phyloP scores from a whole-genome alignment of 805 yeast species.

The Candida orba region DNA sequence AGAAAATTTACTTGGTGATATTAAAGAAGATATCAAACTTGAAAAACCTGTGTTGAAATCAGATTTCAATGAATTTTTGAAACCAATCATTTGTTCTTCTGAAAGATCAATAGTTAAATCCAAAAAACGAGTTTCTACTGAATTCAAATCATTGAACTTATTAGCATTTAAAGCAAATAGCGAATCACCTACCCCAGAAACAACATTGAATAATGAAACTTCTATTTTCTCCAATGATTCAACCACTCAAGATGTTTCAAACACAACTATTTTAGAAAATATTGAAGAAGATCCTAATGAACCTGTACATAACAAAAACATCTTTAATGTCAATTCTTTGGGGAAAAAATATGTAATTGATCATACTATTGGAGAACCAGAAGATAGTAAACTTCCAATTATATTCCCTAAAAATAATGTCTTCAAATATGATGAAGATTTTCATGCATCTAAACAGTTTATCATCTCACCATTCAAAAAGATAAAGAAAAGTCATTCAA shows the following conservation, averaged over 20 bases:
- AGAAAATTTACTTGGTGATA: background rate
- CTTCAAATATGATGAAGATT: background rate
- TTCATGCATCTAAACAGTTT: background rate
- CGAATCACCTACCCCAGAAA: constrained; percentile 12
- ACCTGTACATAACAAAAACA: background rate
- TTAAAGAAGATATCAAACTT: background rate
- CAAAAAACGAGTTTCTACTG: constrained; percentile 2
- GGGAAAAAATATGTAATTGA: too few relatives aligned
- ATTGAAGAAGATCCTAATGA: background rate
- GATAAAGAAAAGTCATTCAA: background rate
- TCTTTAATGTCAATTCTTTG: too few relatives aligned
- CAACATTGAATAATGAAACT: constrained; percentile 6
- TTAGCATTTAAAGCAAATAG: constrained; percentile 5
- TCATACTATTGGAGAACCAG: background rate
- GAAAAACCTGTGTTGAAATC: background rate
- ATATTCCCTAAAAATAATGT: background rate
- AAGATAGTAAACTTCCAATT: background rate
- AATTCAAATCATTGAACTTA: constrained; percentile 5
- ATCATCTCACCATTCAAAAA: background rate
- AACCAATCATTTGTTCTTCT: constrained; percentile 17
- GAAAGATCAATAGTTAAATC: background rate
- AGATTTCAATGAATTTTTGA: constrained; percentile 4
- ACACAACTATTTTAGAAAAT: background rate
- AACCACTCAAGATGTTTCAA: background rate
- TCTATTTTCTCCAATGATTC: constrained; percentile 4